These are phyloP conservation scores for Leishmania tropica DNA, from an alignment of 208 protist species.

Conservation along the genomic window DNA sequence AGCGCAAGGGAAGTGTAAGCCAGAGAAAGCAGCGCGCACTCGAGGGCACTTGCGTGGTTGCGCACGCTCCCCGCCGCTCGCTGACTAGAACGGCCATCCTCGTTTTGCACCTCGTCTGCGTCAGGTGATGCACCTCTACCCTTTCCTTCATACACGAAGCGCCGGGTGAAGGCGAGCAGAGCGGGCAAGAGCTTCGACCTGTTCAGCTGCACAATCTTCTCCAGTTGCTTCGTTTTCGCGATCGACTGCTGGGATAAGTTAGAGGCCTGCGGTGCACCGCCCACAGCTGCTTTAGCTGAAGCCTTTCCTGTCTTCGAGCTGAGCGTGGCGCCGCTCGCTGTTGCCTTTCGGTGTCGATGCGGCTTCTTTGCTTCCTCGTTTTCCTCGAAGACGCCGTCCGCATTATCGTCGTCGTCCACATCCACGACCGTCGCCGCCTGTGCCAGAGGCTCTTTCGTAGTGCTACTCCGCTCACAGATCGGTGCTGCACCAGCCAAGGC, in stretches of 20 bases:
- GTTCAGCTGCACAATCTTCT: conserved; percentile 9
- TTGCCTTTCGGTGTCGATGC: background rate
- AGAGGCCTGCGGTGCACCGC: background rate
- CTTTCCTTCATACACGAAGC: background rate
- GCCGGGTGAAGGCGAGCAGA: background rate
- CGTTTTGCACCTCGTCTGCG: background rate
- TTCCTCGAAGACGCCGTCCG: background rate
- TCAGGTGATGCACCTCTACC: background rate
- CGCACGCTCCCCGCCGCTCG: background rate
- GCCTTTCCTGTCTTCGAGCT: background rate
- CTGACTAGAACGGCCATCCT: too few species aligned
- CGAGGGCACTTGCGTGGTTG: background rate
- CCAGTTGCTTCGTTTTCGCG: conserved; percentile 5
- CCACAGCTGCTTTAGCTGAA: background rate
- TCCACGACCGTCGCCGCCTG: background rate
- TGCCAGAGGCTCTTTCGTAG: background rate
- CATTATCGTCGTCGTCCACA: conserved; percentile 6
- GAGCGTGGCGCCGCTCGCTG: background rate
- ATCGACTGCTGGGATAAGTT: background rate
- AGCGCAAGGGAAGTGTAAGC: conserved; percentile 6
- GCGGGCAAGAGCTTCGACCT: conserved; percentile 1
- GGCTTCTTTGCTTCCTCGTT: background rate
- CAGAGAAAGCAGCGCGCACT: background rate
- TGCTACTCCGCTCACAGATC: background rate
- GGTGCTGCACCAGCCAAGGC: background rate